Base-by-base conservation (phyloP, 805 yeast species). In the Kregervanrija pseudodelftensis region DNA sequence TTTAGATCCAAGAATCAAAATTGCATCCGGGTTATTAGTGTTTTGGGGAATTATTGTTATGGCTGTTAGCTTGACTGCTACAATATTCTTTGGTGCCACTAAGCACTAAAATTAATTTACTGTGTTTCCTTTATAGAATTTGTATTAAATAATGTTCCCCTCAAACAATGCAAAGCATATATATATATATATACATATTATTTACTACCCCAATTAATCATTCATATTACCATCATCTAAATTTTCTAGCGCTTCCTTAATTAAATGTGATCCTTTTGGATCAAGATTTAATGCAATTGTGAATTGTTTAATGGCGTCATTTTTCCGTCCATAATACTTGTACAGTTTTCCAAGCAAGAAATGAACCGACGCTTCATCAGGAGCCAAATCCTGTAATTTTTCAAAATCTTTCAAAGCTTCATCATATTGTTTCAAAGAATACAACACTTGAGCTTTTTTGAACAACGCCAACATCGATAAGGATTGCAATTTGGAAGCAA, bases 351-450 rank as follows among this genome's bases (percentile, higher is more conserved):
- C 99, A 39, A 93, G 68, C 36, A 90, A 66, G 63, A 85, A 88
- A 63, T 91, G 98, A 28, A 91, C 95, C 43, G 87, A 81, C 0
- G 96, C 95, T 60, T 91, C 98, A 61, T 91, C 95, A 0, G 99
- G 97, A 0, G 95, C 96, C 44, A 87, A 65, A 28, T 77, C 75
- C 50, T 76, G 78, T 43, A 93, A 73, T 39, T 73, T 70, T 56
- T 85, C 89, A 58, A 93, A 85, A 58, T 80, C 85, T 34, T 71
- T 73, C 46, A 89, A 66, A 0, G 98, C 95, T 42, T 74, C 79
- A 22, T 77, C 77, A 58, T 79, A 88, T 48, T 79, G 75, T 48
- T 82, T 84, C 74, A 86, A 70, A 3, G 83, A 67, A 50, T 85
- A 80, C 40, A 89, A 67, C 14, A 85, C 67, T 55, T 91, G 93